Base-by-base conservation (phyloP, 805 yeast genomes). In the Groenewaldozyma tartarivorans region DNA sequence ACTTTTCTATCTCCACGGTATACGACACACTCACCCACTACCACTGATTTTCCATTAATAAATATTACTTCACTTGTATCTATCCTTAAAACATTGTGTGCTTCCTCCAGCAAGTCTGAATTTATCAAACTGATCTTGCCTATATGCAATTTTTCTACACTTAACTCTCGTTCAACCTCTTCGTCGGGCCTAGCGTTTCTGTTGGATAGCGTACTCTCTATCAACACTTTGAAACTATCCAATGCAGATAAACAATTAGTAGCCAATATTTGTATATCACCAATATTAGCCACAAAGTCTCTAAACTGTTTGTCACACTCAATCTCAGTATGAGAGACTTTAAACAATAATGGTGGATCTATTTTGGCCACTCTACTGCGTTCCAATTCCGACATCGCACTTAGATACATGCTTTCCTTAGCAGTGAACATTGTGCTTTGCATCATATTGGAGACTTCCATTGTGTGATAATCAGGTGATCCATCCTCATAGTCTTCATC, bases 391-490 rank as follows among this genome's bases (percentile, higher is more conserved):
- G 84, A 76, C 7, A 80, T 66, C 2, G 95, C 94, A 58, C 94
- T 83, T 88, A 83, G 77, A 54, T 82, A 85, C 16, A 84, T 69
- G 2, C 87, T 77, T 7, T 20, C 35, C 36, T 76, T 69, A 1
- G 84, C 81, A 1, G 90, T 76, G 53, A 78, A 79, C 29, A 77
- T 64, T 61, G 75, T 70, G 50, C 86, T 79, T 40, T 60, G 53
- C 37, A 58, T 19, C 41, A 52, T 22, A 5, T 32, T 39, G 7
- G 16, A 29, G 5, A 32, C 33, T 5, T 36, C 35, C 9, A 11
- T 15, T 11, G 21, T 40, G 17, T 21, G 34, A 13, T 22, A 34
- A 17, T 22, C 33, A 16, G 21, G 36, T 5, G 34, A 36, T 15
- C 35, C 17, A 9, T 21, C 24, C 33, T 18, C 20, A 15, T 11